These are phyloP conservation scores for Ceratobasidium sp. DNA, from an alignment of 1,284 basidiomycete species.

Conservation along the genomic window DNA sequence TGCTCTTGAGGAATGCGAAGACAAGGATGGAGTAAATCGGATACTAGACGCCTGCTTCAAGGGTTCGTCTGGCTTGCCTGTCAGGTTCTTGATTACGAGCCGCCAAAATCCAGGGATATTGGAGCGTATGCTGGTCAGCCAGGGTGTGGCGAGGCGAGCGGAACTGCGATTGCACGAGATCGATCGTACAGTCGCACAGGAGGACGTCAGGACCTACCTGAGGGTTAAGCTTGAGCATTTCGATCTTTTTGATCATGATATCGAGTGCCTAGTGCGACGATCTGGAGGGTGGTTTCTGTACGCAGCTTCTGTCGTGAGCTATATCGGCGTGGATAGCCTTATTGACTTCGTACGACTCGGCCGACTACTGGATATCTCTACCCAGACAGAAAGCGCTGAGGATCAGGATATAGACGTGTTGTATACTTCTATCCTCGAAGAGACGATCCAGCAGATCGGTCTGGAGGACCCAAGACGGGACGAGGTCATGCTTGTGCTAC, in stretches of 20 bases:
- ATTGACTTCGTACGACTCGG: background rate
- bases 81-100: constrained; percentile 42
- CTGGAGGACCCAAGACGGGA: background rate
- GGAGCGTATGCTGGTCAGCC: too few relatives aligned
- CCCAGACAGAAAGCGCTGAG: background rate
- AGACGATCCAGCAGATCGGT: background rate
- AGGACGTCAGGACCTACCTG: too few relatives aligned
- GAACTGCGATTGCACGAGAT: too few relatives aligned
- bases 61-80: too few relatives aligned
- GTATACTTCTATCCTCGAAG: background rate
- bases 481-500: background rate
- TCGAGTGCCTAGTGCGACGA: too few relatives aligned
- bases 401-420: background rate
- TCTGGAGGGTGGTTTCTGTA: constrained; percentile 30
- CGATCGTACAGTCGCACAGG: too few relatives aligned
- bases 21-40: too few relatives aligned
- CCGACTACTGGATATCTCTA: background rate
- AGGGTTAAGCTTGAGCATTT: too few relatives aligned
- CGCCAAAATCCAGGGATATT: constrained; percentile 23
- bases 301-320: constrained; percentile 21
- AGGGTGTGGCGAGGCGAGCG: too few relatives aligned
- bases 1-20: constrained; percentile 45
- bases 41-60: too few relatives aligned
- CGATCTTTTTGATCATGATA: too few relatives aligned
- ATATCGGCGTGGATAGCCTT: background rate